Percentiles rank a stretch among this genome's conserved stretches.
Evolutionary conservation across 83 land plant genomes (phyloP).

Genomic region (Thuja plicata): DNA sequence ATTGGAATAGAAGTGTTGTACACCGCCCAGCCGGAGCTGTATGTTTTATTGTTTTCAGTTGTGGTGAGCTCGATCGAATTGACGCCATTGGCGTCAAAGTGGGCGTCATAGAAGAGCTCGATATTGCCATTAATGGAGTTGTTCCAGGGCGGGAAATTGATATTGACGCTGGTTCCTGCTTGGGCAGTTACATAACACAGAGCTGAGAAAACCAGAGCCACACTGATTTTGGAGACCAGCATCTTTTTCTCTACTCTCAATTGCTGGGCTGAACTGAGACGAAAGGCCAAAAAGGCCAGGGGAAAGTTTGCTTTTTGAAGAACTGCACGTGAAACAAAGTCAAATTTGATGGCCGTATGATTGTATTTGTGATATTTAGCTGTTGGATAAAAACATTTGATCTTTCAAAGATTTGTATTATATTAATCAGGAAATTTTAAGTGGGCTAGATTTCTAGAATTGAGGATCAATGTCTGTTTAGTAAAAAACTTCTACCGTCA

Average conservation of each 20-base stretch:
- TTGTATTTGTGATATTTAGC: no score
- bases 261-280: neutral
- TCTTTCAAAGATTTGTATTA: no score
- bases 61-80: neutral
- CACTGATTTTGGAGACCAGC: neutral
- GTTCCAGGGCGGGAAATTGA: neutral
- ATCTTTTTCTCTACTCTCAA: neutral
- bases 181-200: neutral
- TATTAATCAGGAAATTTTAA: no score
- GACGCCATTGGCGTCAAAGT: neutral
- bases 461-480: no score
- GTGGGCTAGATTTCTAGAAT: no score
- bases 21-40: constrained; percentile 29
- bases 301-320: no score
- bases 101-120: neutral
- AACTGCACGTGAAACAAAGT: no score
- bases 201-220: neutral
- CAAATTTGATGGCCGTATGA: no score
- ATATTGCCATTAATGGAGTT: neutral
- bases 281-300: no score
- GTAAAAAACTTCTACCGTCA: no score
- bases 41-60: neutral
- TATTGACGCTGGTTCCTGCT: neutral
- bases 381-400: no score
- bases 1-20: constrained; percentile 15